Conservation (phyloP, 192 early-diverging fungal species). For the Ambispora gerdemannii region DNA sequence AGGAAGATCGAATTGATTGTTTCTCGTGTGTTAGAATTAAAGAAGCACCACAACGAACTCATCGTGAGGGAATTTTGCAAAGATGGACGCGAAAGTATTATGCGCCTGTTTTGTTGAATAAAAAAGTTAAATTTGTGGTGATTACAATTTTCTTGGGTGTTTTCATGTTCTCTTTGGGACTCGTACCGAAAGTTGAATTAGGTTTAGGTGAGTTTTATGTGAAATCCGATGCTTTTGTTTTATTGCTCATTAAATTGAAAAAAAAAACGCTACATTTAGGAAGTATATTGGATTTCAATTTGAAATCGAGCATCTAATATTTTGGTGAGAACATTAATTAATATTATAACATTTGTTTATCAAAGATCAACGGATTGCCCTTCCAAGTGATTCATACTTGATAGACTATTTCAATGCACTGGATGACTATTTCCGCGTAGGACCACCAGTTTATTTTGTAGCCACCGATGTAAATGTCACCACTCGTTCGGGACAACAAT, state of each 20-base stretch:
- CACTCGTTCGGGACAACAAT: constrained; percentile 42
- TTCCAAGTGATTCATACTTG: constrained; percentile 63
- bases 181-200: constrained; percentile 50
- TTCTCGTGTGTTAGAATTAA: constrained; percentile 49
- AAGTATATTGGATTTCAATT: too few relatives aligned
- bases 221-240: too few relatives aligned
- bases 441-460: constrained; percentile 68
- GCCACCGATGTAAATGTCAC: constrained; percentile 50
- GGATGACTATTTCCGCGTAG: constrained; percentile 56
- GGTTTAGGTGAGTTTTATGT: constrained; percentile 43
- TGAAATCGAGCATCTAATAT: not conserved
- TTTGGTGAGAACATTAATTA: not conserved
- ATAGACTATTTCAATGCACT: constrained; percentile 62
- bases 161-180: constrained; percentile 44
- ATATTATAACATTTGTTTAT: not conserved
- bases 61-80: constrained; percentile 49
- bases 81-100: constrained; percentile 49
- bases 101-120: constrained; percentile 50
- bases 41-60: constrained; percentile 41
- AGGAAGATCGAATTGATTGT: constrained; percentile 52
- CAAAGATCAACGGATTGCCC: constrained; percentile 56
- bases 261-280: too few relatives aligned
- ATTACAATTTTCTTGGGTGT: constrained; percentile 50
- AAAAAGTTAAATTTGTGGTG: constrained; percentile 41
- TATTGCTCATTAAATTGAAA: too few relatives aligned